Evolutionary conservation across 108 stramenopile species (phyloP).

Genomic region (Nitzschia inconspicua): DNA sequence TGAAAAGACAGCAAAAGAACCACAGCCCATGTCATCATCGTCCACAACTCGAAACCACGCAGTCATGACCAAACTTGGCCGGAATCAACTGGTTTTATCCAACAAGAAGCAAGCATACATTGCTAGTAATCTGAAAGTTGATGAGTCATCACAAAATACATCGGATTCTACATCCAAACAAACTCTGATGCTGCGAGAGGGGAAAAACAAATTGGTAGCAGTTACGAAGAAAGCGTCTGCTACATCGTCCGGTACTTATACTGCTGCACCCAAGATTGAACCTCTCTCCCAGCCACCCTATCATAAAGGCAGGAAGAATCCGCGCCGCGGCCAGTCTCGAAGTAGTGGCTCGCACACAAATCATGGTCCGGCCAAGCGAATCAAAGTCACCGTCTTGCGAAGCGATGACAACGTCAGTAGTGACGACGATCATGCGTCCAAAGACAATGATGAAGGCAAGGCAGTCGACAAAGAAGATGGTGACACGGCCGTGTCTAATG

Average conservation of each 20-base stretch:
- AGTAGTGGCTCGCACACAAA: not conserved
- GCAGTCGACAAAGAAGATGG: not conserved
- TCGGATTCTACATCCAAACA: not conserved
- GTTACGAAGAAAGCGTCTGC: not conserved
- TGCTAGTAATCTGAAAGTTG: not conserved
- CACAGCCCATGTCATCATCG: not conserved
- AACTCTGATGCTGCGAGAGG: slow-evolving; percentile 2
- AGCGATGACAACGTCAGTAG: not conserved
- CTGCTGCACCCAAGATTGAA: not conserved
- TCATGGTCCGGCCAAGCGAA: not conserved
- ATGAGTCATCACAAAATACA: not conserved
- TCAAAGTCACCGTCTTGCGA: not conserved
- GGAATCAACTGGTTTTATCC: slow-evolving; percentile 15
- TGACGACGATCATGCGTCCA: not conserved
- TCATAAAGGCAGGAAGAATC: not conserved
- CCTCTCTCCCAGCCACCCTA: not conserved
- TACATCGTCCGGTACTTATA: not conserved
- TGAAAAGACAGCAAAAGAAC: not conserved
- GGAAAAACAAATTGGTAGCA: slow-evolving; percentile 9
- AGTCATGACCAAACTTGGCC: slow-evolving; percentile 10
- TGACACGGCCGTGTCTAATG: not conserved
- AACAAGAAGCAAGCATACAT: not conserved
- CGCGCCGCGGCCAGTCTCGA: not conserved
- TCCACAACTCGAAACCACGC: not conserved
- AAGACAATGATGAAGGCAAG: not conserved